A percentile compares a stretch with the other conserved stretches of the same genome.
Evolutionary conservation across 495 filamentous ascomycete species (phyloP).

Genomic region (Penicillium atrosanguineum): DNA sequence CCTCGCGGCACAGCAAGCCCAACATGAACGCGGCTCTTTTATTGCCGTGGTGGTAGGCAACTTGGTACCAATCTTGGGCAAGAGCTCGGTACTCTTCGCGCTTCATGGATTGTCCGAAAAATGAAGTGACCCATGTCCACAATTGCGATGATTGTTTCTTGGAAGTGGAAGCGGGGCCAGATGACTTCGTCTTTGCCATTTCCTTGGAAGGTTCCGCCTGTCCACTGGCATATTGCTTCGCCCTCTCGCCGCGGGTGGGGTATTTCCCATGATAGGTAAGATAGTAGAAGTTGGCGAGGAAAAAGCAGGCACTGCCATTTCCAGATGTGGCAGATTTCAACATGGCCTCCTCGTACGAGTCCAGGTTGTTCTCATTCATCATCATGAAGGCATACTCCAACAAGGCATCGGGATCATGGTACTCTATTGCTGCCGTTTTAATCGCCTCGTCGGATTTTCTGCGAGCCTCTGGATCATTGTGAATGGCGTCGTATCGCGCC

Average conservation of each 20-base stretch:
- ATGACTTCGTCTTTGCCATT: neutral
- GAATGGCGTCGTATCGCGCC: slow-evolving; percentile 5
- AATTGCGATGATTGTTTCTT: neutral
- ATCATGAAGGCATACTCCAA: slow-evolving; percentile 23
- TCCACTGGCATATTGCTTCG: neutral
- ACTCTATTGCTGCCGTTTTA: slow-evolving; percentile 28
- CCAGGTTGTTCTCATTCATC: slow-evolving; percentile 21
- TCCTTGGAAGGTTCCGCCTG: neutral
- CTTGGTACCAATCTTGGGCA: slow-evolving; percentile 34
- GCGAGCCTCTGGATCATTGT: neutral
- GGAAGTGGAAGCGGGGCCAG: neutral
- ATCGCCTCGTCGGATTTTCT: slow-evolving; percentile 13
- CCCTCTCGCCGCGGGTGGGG: slow-evolving; percentile 24
- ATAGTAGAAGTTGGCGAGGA: slow-evolving; percentile 42
- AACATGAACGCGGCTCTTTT: slow-evolving; percentile 16
- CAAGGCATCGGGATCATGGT: slow-evolving; percentile 31
- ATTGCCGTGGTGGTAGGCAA: slow-evolving; percentile 12
- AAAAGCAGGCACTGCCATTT: slow-evolving; percentile 25
- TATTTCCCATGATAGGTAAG: slow-evolving; percentile 25
- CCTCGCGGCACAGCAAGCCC: slow-evolving; percentile 23
- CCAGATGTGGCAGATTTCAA: slow-evolving; percentile 31
- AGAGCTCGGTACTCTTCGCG: slow-evolving; percentile 23
- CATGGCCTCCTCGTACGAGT: slow-evolving; percentile 39
- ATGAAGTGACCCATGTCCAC: neutral
- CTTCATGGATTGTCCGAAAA: slow-evolving; percentile 8